Evolutionary conservation across 768 basidiomycete species (phyloP).

Genomic region (Mycena galopus): DNA sequence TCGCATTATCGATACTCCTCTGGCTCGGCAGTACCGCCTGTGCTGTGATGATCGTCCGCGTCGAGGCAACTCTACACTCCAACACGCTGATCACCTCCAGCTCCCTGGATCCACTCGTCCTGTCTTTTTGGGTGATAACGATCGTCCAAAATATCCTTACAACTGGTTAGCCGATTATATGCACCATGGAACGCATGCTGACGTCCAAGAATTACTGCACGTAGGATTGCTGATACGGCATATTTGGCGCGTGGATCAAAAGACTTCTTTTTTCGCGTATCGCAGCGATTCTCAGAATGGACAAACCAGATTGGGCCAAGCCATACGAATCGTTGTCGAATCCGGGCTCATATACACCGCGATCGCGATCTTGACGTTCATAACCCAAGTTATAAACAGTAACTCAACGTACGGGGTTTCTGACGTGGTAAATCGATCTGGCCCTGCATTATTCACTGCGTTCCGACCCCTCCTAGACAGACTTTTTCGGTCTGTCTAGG

Average conservation of each 20-base stretch:
- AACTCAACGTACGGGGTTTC: neutral
- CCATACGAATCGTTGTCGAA: conserved; percentile 19
- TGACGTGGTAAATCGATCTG: conserved; percentile 3
- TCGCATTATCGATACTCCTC: conserved; percentile 16
- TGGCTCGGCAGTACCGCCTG: conserved; percentile 2
- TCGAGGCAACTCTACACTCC: conserved; percentile 7
- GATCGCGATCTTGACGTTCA: neutral
- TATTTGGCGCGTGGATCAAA: conserved; percentile 16
- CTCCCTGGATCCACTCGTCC: neutral
- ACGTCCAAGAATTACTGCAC: too few relatives aligned
- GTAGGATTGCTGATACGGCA: neutral
- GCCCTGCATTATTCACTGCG: too few relatives aligned
- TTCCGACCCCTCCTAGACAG: too few relatives aligned
- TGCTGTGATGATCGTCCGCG: neutral
- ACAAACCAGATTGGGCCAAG: neutral
- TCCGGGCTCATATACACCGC: conserved; percentile 24
- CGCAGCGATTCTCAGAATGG: neutral
- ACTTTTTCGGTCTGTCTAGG: too few relatives aligned
- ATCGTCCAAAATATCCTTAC: conserved; percentile 23
- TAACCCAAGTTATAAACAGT: conserved; percentile 9
- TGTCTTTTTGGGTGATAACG: conserved; percentile 18
- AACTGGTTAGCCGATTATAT: neutral
- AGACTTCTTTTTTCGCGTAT: neutral
- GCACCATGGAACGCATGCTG: neutral
- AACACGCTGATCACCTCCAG: neutral